Conservation (phyloP, 805 yeast genomes). For the Yarrowia porcina region DNA sequence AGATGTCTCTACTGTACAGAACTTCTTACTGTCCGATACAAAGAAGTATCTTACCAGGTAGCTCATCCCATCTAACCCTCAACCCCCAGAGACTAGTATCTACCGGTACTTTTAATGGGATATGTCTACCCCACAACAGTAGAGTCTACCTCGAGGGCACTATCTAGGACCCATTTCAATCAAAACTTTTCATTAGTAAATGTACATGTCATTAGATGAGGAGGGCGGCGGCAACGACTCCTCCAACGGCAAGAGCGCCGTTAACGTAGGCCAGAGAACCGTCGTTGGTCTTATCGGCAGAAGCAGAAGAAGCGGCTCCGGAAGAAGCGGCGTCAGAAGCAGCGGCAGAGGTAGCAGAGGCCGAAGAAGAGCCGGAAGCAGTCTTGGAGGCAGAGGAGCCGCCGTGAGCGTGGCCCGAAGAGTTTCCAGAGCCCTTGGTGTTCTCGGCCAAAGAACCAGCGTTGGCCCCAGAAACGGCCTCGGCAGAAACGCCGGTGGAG, state of each 20-base stretch:
- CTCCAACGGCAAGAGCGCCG: constrained; percentile 20
- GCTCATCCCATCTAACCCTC: no score
- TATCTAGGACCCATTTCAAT: no score
- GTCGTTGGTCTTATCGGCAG: background rate
- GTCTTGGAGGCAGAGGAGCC: constrained; percentile 13
- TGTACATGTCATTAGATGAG: background rate
- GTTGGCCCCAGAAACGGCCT: constrained; percentile 30
- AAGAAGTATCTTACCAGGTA: no score
- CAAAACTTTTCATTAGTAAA: background rate
- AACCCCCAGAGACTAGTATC: no score
- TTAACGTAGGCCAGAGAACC: constrained; percentile 1
- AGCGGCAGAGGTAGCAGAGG: constrained; percentile 27
- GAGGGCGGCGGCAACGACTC: constrained; percentile 25
- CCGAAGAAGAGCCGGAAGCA: constrained; percentile 16
- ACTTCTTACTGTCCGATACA: no score
- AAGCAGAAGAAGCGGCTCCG: constrained; percentile 1
- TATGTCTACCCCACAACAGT: no score
- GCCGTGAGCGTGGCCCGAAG: constrained; percentile 4
- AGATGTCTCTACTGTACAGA: no score
- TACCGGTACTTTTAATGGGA: no score
- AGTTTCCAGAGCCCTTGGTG: constrained; percentile 22
- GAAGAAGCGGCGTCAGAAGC: constrained; percentile 25
- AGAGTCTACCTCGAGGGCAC: no score
- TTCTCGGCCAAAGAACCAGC: constrained; percentile 25
- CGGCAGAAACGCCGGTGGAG: constrained; percentile 32